A percentile compares a stretch with the other conserved stretches of the same genome.
Conservation (phyloP, 306 rosid species). For the Dryas octopetala region DNA sequence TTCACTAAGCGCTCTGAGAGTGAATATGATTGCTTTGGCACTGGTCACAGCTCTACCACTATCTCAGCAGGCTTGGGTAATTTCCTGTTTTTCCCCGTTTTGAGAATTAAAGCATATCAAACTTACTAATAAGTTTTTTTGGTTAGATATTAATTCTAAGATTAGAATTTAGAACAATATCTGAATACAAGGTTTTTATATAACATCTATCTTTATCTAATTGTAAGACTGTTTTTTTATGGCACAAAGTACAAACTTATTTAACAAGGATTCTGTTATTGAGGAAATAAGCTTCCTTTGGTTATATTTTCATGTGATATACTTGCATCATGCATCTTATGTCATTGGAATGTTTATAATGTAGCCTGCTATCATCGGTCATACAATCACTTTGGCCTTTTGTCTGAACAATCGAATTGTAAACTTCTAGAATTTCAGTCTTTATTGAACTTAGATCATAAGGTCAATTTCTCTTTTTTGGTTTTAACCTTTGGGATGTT, state of each 20-base stretch:
- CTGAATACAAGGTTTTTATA: background rate
- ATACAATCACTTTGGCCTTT: background rate
- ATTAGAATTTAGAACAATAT: background rate
- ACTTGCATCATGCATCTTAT: background rate
- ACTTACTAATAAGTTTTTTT: background rate
- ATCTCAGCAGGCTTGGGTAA: conserved; percentile 98
- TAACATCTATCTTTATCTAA: background rate
- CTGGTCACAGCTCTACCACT: conserved; percentile 99
- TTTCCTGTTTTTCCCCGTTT: conserved; percentile 21
- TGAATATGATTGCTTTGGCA: conserved; percentile 87
- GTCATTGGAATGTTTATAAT: background rate
- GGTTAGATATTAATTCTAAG: background rate
- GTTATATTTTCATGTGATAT: background rate
- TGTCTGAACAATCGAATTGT: background rate
- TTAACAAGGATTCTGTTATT: background rate
- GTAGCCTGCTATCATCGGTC: conserved; percentile 2
- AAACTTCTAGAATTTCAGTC: background rate
- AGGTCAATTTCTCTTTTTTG: conserved; percentile 8
- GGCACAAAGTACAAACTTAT: background rate
- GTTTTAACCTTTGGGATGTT: conserved; percentile 27
- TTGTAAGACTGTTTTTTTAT: background rate
- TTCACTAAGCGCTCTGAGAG: conserved; percentile 93
- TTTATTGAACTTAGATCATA: background rate
- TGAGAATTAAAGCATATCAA: background rate
- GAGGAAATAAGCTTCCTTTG: background rate